Evolutionary conservation across 1,284 basidiomycete genomes (phyloP).

Genomic region (Schizophyllum commune): DNA sequence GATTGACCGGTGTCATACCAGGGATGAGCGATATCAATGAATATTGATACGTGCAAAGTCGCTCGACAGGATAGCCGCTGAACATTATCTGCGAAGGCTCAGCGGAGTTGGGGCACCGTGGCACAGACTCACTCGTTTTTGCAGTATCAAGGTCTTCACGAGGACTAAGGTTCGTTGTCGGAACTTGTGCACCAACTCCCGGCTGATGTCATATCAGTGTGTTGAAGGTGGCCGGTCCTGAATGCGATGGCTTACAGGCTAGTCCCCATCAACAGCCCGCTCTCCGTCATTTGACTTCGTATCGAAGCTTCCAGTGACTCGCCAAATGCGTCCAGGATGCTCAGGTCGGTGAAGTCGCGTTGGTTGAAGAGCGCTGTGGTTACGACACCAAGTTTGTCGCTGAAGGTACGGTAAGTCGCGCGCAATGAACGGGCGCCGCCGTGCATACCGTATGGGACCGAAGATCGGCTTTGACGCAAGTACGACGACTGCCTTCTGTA

Average conservation of each 20-base stretch:
- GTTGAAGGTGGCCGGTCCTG: not conserved
- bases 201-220: slow-evolving; percentile 14
- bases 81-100: slow-evolving; percentile 75
- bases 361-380: slow-evolving; percentile 88
- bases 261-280: slow-evolving; percentile 80
- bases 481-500: slow-evolving; percentile 97
- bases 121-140: slow-evolving; percentile 60
- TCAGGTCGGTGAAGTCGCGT: slow-evolving; percentile 78
- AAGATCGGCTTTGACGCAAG: slow-evolving; percentile 87
- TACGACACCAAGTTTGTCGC: slow-evolving; percentile 91
- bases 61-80: slow-evolving; percentile 94
- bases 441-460: slow-evolving; percentile 57
- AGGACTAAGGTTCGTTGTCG: slow-evolving; percentile 88
- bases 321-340: slow-evolving; percentile 81
- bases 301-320: slow-evolving; percentile 62
- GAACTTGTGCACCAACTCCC: slow-evolving; percentile 92
- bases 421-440: slow-evolving; percentile 4
- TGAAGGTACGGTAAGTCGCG: slow-evolving; percentile 18
- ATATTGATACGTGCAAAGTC: slow-evolving; percentile 96
- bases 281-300: slow-evolving; percentile 68
- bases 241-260: slow-evolving; percentile 2
- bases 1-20: slow-evolving; percentile 34
- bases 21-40: slow-evolving; percentile 83
- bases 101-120: not conserved
- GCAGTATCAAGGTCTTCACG: slow-evolving; percentile 92